Evolutionary conservation across 768 basidiomycete genomes (phyloP), one percentile per base, ranked within the genome.

Genomic region (Trametes gibbosa): DNA sequence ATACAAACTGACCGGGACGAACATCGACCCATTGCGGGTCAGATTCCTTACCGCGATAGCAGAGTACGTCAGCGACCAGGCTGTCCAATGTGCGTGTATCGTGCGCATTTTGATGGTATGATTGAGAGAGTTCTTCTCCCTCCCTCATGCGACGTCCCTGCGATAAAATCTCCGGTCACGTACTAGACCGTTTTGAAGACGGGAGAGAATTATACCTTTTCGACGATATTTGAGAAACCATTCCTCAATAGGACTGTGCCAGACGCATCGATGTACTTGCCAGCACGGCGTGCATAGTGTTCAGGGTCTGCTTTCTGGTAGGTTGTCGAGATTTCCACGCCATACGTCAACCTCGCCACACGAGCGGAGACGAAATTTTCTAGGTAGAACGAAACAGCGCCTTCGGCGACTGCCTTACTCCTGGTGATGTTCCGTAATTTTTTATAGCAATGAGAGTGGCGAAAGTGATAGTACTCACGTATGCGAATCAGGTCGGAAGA

Each of bases 401-500:
- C 83, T 47, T 83, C 80, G 1, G 83, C 80, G 9, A 84, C 83
- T 0, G 81, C 83, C 67, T 76, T 82, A 62, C 73, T 75, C 27
- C 78, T 79, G 49, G 23, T 3, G 21, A 45, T 2, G 21, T 8
- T 12, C 24, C 21, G 3, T n/a, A 23, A 23, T 24, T 24, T 24
- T 45, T 13, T 23, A 10, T 13, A 19, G 34, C 39, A 8, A 4
- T 45, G 13, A 19, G 5, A n/a, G 10, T 5, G 21, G 25, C 24
- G 12, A 14, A 32, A 12, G 32, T n/a, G 5, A 14, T 12, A 35
- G 2, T 43, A 70, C 80, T 63, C 72, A 90, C 85, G 90, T 91
- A 71, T 90, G 88, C 50, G 83, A 84, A 66, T 92, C 89, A 4
- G 89, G 90, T 52, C 89, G 73, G 68, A 82, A 87, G 53, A 92